Base-by-base conservation (phyloP, 2,329 filamentous ascomycete species). In the Colletotrichum sp. region DNA sequence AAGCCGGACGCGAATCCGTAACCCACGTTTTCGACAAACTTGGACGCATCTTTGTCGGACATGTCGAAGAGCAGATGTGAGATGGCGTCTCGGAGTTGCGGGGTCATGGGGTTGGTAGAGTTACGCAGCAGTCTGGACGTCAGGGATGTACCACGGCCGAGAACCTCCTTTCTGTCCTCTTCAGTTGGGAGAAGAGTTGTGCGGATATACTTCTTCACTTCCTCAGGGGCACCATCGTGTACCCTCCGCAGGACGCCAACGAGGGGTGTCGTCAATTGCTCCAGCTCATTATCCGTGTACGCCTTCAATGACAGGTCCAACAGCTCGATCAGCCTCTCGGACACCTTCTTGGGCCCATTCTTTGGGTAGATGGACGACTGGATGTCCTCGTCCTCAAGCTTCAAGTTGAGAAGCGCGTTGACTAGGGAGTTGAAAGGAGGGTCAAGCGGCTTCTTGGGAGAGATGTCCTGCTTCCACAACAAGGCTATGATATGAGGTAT, bases 1-100 rank as follows among this genome's bases (percentile, higher is more conserved):
- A 97, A 98, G 0, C 97, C 97, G 0, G 96, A 95, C 1, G 97
- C 97, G 81, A 95, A 98, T 0, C 97, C 97, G 81, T 98, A 99
- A 0, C 97, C 97, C 14, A 99, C 95, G 79, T 98, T 98, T 67
- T 94, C 90, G 1, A 98, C 94, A 80, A 98, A 97, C 34, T 89
- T 94, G 18, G 90, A 90, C 0, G 96, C 91, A 79, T 98, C 93
- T 79, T 93, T 94, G 77, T 93, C 94, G 0, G 96, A 98, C 32
- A 98, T 89, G 78, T 97, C 94, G 82, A 97, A 99, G 76, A 98
- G 90, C 28, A 99, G 88, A 34, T 93, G 89, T 0, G 94, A 94
- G 68, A 98, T 93, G 21, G 91, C 91, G 62, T 94, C 92, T 21
- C 95, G 92, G 4, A 98, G 86, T 52, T 93, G 92, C 1, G 95